Evolutionary conservation across 805 yeast species (phyloP).

Genomic region (Ogataea degrootiae): DNA sequence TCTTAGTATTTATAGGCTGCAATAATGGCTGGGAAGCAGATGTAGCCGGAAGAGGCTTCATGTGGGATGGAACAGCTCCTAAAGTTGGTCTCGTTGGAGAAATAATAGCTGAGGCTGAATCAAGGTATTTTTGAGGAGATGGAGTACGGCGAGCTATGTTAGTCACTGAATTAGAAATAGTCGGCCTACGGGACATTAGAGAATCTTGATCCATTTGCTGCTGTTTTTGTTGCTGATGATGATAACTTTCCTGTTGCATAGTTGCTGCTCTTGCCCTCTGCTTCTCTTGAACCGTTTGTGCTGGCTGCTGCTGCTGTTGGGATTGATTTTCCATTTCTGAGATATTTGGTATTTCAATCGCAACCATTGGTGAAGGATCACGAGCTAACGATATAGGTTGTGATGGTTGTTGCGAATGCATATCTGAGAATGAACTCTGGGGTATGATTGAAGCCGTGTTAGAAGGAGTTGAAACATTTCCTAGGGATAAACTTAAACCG

Average conservation of each 20-base stretch:
- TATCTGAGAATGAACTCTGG: not conserved
- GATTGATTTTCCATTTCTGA: slow-evolving; percentile 32
- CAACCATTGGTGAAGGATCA: slow-evolving; percentile 53
- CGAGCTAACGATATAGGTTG: slow-evolving; percentile 13
- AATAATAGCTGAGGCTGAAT: slow-evolving; percentile 10
- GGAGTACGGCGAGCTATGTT: slow-evolving; percentile 37
- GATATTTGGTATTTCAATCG: slow-evolving; percentile 68
- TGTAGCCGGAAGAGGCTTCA: slow-evolving; percentile 47
- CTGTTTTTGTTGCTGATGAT: not conserved
- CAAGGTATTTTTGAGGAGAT: slow-evolving; percentile 38
- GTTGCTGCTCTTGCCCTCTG: slow-evolving; percentile 38
- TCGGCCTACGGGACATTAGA: slow-evolving; percentile 28
- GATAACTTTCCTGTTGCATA: slow-evolving; percentile 26
- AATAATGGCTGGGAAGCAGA: slow-evolving; percentile 39
- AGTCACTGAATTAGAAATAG: slow-evolving; percentile 36
- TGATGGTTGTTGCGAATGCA: not conserved
- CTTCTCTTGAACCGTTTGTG: slow-evolving; percentile 1
- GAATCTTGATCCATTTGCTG: slow-evolving; percentile 10
- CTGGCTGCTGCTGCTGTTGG: not conserved
- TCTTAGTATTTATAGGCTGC: slow-evolving; percentile 51
- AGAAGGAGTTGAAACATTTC: no score
- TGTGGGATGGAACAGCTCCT: slow-evolving; percentile 24
- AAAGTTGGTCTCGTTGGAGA: slow-evolving; percentile 28
- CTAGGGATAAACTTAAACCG: no score
- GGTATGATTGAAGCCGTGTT: not conserved